Base-by-base conservation (phyloP, 2,329 filamentous ascomycete genomes). In the Lachnellula occidentalis region DNA sequence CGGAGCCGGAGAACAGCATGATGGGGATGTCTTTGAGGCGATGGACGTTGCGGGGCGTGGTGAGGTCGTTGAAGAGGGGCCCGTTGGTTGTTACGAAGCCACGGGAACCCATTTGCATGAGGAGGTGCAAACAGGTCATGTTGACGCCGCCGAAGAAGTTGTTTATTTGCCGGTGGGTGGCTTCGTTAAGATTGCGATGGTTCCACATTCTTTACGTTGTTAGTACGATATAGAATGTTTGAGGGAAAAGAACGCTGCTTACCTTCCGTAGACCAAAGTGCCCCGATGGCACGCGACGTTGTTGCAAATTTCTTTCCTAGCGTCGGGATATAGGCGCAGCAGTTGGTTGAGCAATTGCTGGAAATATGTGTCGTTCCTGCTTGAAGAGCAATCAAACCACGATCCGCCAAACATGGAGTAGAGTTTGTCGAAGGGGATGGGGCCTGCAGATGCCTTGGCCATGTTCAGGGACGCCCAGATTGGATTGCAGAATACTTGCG, bases 401-500 rank as follows among this genome's bases (percentile, higher is more conserved):
- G 70, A 69, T 3, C 81, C 80, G 0, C 73, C 75, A 2, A 80
- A 37, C 39, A 68, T 50, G 11, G 61, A 66, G 68, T 83, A 83
- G 5, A 80, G 43, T 19, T 62, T 69, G 61, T 82, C 78, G n/a
- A 79, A 68, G 0, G 75, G 63, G 2, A 82, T 60, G 0, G 78
- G 78, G 0, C 65, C 63, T 2, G 73, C 71, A 45, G 72, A 66
- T 42, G 77, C 77, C 70, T 86, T 86, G 61, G 78, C 71, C 69
- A 77, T 73, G 70, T 86, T 86, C 56, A 76, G 66, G 1, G 71
- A 67, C 58, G 74, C 74, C 78, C 81, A 85, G 45, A 80, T 73
- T 1, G 82, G 80, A 67, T 85, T 79, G 73, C 83, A 80, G 66
- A 86, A 85, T 2, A 85, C 81, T 62, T 85, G 81, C 36, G 77